Percentiles rank a stretch among this genome's conserved stretches.
Evolutionary conservation across 129 eudicot genomes (phyloP).

Genomic region (Flaveria sonorensis): DNA sequence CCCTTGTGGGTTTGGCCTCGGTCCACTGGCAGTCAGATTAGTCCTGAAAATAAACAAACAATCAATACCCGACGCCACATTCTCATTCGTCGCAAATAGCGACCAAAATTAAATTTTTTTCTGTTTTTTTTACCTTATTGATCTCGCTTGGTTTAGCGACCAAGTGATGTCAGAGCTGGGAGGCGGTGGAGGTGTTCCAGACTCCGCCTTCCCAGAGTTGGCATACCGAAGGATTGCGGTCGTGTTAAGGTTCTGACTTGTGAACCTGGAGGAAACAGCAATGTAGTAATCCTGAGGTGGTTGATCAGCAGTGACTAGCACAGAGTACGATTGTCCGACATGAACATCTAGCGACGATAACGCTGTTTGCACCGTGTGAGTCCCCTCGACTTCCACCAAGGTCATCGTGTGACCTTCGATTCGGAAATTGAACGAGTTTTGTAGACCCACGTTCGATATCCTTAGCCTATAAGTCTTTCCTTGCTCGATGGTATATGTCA

Average conservation of each 20-base stretch:
- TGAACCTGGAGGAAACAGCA: conserved; percentile 69
- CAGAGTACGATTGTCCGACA: conserved; percentile 88
- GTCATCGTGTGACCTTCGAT: conserved; percentile 78
- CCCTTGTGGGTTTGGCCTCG: conserved; percentile 97
- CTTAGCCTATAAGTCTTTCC: conserved; percentile 84
- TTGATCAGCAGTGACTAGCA: conserved; percentile 76
- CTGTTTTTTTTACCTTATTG: conserved; percentile 49
- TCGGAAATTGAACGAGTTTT: conserved; percentile 57
- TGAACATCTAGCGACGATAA: conserved; percentile 71
- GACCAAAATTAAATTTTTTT: no score
- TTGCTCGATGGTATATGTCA: conserved; percentile 57
- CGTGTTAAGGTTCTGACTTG: conserved; percentile 47
- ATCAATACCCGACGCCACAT: not conserved
- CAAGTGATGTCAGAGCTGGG: conserved; percentile 48
- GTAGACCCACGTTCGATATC: conserved; percentile 90
- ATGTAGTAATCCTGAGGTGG: conserved; percentile 67
- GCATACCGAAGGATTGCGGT: conserved; percentile 63
- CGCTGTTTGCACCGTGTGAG: conserved; percentile 68
- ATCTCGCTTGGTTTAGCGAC: conserved; percentile 81
- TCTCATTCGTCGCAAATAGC: no score
- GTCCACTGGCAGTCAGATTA: conserved; percentile 92
- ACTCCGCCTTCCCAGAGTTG: conserved; percentile 48
- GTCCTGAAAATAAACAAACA: conserved; percentile 52
- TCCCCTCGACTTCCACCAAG: conserved; percentile 86
- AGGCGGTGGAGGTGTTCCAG: conserved; percentile 64